Evolutionary conservation across 1,139 yeast genomes (phyloP).

Genomic region (Yamadazyma epiphylla): DNA sequence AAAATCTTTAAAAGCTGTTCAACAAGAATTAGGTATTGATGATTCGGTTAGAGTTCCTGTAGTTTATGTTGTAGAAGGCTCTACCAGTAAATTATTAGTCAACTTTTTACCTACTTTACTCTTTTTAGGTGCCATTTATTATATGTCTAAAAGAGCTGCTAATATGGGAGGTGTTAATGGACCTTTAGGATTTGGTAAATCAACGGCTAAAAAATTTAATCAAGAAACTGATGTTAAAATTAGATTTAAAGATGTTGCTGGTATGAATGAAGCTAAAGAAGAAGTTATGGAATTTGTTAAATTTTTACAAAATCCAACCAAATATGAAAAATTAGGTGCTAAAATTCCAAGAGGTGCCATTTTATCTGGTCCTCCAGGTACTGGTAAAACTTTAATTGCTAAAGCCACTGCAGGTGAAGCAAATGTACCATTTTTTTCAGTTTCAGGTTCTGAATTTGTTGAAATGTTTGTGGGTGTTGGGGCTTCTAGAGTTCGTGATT

Average conservation of each 20-base stretch:
- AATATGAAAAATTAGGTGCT: constrained; percentile 90
- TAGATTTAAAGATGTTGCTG: constrained; percentile 92
- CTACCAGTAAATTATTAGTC: constrained; percentile 55
- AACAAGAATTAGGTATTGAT: constrained; percentile 62
- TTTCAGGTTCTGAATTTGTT: constrained; percentile 96
- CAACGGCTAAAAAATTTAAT: constrained; percentile 87
- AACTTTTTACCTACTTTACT: constrained; percentile 80
- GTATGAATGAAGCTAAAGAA: constrained; percentile 95
- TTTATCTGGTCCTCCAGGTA: constrained; percentile 98
- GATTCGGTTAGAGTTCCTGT: constrained; percentile 75
- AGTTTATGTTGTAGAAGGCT: constrained; percentile 68
- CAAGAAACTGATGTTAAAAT: constrained; percentile 88
- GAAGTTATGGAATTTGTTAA: constrained; percentile 97
- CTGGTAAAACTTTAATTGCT: constrained; percentile 96
- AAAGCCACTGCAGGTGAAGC: constrained; percentile 99
- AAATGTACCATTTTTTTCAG: constrained; percentile 91
- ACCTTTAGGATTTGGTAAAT: constrained; percentile 75
- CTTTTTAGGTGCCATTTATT: constrained; percentile 82
- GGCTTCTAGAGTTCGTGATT: constrained; percentile 93
- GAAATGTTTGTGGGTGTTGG: constrained; percentile 99
- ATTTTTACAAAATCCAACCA: constrained; percentile 82
- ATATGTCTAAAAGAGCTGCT: constrained; percentile 50
- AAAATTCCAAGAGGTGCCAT: constrained; percentile 98
- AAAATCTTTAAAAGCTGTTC: constrained; percentile 71
- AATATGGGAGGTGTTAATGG: constrained; percentile 61